phyloP scores from a whole-genome alignment of 345 rosid genomes.

The Rhodamnia rubescens region DNA sequence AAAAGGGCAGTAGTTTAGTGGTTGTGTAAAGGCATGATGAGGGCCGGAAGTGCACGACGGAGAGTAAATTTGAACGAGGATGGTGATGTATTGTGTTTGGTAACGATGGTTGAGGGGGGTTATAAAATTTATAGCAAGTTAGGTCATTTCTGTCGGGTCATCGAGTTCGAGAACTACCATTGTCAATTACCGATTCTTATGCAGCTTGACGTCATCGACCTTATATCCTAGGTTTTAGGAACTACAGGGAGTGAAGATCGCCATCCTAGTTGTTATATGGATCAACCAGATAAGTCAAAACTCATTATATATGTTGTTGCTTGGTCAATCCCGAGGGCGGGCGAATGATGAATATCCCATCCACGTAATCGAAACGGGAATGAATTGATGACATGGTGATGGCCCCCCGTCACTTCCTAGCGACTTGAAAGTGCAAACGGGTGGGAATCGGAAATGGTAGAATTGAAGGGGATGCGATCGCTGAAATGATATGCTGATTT shows the following conservation, averaged over 20 bases:
- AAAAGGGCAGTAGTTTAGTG: not conserved
- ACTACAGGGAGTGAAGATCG: not conserved
- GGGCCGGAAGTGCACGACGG: not conserved
- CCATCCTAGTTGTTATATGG: not conserved
- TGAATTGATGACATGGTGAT: not conserved
- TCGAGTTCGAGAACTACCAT: not conserved
- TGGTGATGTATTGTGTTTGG: not conserved
- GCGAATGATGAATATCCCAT: not conserved
- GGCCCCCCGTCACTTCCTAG: not conserved
- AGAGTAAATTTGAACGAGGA: not conserved
- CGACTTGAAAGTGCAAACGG: not conserved
- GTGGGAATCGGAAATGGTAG: not conserved
- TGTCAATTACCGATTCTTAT: not conserved
- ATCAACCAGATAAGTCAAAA: not conserved
- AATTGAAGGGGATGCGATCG: not conserved
- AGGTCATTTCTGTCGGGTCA: not conserved
- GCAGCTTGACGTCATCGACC: not conserved
- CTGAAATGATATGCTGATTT: not conserved
- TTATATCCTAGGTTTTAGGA: not conserved
- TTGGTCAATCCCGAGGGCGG: not conserved
- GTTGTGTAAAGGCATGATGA: not conserved
- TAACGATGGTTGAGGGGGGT: not conserved
- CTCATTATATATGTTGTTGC: not conserved
- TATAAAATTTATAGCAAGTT: not conserved
- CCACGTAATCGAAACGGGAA: not conserved